Base-by-base conservation (phyloP, 208 protist genomes). In the Leishmania martiniquensis region DNA sequence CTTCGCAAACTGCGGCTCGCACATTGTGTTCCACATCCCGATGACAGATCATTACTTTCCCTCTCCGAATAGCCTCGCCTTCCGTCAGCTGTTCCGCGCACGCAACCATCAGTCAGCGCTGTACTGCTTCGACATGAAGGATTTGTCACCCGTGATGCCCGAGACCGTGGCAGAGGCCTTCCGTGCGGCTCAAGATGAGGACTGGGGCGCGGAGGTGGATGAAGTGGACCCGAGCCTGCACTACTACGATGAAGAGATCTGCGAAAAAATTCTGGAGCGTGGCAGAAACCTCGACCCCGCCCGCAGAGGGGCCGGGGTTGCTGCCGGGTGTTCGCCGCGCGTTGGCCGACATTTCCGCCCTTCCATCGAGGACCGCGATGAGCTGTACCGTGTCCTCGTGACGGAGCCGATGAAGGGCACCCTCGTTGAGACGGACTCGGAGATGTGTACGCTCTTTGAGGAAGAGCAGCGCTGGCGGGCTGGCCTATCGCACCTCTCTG, bases 1-100 rank as follows among this genome's bases (percentile, higher is more conserved):
- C 75, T 88, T 89, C 74, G 81, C 79, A 2, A 82, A 86, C 80
- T 87, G 86, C 67, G 85, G 86, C 54, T 81, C 78, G 4, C 75
- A 85, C 76, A 73, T 85, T 5, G 66, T 92, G 22, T 81, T 87
- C 22, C 80, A 82, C 59, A 45, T 94, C 22, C 90, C 90, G 9
- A 77, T 94, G 57, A 94, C 88, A 0, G 68, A 71, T 13, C 88
- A 94, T 67, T 94, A 84, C 74, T 91, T 94, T 55, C 82, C 86
- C 29, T 84, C 79, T 5, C 67, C 72, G 4, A 22, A 77, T 22
- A 76, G 86, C n/a, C 84, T 87, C 15, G 86, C 84, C 3, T 94
- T 94, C 65, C 84, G 63, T 62, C 90, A 94, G 70, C 81, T 94
- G 49, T 70, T 82, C 42, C 65, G 89, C 57, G 80, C 78, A 29